phyloP scores from a whole-genome alignment of 2,329 filamentous ascomycete species.

The Fonsecaea multimorphosa region DNA sequence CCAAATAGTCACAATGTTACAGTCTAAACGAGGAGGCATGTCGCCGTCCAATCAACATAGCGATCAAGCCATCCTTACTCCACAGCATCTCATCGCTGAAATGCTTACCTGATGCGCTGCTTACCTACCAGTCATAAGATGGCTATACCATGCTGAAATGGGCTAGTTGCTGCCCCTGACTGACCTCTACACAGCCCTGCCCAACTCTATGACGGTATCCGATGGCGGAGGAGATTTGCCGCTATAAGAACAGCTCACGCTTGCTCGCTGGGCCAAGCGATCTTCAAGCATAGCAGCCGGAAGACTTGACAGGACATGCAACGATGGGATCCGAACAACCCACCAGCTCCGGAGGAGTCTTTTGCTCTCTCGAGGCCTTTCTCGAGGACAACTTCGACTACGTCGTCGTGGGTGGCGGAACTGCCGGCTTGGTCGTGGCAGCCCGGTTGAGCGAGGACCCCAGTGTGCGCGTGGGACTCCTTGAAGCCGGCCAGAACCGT shows the following conservation, averaged over 20 bases:
- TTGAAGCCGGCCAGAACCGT: conserved; percentile 51
- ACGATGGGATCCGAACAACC: neutral
- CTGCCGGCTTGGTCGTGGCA: conserved; percentile 42
- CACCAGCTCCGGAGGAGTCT: neutral
- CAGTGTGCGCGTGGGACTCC: conserved; percentile 50
- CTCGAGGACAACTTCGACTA: conserved; percentile 38
- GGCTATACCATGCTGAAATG: neutral
- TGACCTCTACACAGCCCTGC: neutral
- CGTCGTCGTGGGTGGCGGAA: conserved; percentile 43
- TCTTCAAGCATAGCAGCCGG: neutral
- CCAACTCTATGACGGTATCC: neutral
- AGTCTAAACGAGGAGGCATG: neutral
- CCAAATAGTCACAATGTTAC: neutral
- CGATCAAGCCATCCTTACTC: neutral
- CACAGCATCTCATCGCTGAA: neutral
- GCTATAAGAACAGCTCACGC: neutral
- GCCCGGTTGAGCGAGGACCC: conserved; percentile 41
- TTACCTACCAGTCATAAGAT: neutral
- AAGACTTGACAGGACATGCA: neutral
- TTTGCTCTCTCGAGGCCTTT: conserved; percentile 25
- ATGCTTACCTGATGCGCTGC: neutral
- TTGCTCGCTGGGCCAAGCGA: neutral
- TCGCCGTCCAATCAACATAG: neutral
- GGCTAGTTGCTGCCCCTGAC: neutral
- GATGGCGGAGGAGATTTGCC: neutral